Conservation (phyloP, 345 rosid species). For the Ceriops tagal region DNA sequence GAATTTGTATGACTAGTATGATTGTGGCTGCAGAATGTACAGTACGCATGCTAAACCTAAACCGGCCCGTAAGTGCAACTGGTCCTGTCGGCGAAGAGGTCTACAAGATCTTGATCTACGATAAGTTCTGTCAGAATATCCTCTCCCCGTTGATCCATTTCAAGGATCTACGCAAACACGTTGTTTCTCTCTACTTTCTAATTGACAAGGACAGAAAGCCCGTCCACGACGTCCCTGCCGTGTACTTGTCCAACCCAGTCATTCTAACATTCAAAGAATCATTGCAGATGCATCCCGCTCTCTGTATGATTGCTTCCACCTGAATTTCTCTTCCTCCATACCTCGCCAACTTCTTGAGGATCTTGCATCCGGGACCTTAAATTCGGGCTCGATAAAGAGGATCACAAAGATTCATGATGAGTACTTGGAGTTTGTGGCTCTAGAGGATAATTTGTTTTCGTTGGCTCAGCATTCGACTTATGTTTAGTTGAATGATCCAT, state of each 20-base stretch:
- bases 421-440: conserved; percentile 85
- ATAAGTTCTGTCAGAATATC: conserved; percentile 77
- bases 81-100: conserved; percentile 62
- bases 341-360: conserved; percentile 80
- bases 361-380: conserved; percentile 76
- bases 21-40: no score
- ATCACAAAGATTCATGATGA: conserved; percentile 83
- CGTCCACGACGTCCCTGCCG: conserved; percentile 83
- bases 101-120: conserved; percentile 88
- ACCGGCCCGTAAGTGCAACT: conserved; percentile 67
- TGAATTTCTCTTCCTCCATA: conserved; percentile 76
- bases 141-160: conserved; percentile 86
- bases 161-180: conserved; percentile 91
- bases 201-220: conserved; percentile 75
- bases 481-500: conserved; percentile 92
- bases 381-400: conserved; percentile 61
- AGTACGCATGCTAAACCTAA: no score
- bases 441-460: conserved; percentile 87
- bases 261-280: conserved; percentile 58
- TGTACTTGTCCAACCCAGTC: conserved; percentile 74
- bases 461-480: conserved; percentile 70
- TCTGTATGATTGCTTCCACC: conserved; percentile 67
- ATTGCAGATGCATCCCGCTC: conserved; percentile 60
- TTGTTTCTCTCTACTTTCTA: conserved; percentile 83
- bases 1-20: no score